Conservation (phyloP, 257 asterid genomes). For the Plantago elongata region DNA sequence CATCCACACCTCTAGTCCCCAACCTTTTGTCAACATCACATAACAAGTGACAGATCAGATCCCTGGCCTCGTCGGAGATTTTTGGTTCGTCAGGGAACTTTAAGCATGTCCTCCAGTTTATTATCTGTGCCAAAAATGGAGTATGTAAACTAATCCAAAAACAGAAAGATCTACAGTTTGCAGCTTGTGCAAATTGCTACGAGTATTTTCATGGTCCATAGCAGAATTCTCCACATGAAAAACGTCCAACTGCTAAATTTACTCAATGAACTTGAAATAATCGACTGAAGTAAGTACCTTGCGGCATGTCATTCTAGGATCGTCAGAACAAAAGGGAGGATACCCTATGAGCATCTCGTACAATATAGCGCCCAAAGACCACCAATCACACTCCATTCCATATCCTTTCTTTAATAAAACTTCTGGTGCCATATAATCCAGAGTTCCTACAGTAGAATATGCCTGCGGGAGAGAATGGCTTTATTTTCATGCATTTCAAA, state of each 20-base stretch:
- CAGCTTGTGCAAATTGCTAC: no score
- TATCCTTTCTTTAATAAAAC: slow-evolving; percentile 89
- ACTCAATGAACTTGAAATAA: neutral
- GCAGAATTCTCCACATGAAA: neutral
- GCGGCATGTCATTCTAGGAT: slow-evolving; percentile 96
- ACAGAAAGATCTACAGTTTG: neutral
- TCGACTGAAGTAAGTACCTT: slow-evolving; percentile 46
- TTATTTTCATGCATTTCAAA: neutral
- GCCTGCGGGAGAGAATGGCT: slow-evolving; percentile 47
- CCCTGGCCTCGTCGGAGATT: slow-evolving; percentile 81
- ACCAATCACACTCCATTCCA: slow-evolving; percentile 99
- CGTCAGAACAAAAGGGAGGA: slow-evolving; percentile 98
- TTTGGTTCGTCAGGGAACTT: slow-evolving; percentile 92
- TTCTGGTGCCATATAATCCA: slow-evolving; percentile 98
- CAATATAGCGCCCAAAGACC: slow-evolving; percentile 95
- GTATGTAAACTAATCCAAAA: neutral
- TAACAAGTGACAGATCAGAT: slow-evolving; percentile 75
- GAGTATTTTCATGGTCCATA: neutral
- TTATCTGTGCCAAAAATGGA: slow-evolving; percentile 48
- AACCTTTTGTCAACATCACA: slow-evolving; percentile 89
- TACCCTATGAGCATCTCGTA: slow-evolving; percentile 91
- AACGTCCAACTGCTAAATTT: neutral
- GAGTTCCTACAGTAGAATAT: slow-evolving; percentile 95
- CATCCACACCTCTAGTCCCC: slow-evolving; percentile 91
- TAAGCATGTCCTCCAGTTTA: slow-evolving; percentile 86